These are phyloP conservation scores for Priceomyces fermenticarens DNA, from an alignment of 805 yeast genomes.

Conservation along the genomic window DNA sequence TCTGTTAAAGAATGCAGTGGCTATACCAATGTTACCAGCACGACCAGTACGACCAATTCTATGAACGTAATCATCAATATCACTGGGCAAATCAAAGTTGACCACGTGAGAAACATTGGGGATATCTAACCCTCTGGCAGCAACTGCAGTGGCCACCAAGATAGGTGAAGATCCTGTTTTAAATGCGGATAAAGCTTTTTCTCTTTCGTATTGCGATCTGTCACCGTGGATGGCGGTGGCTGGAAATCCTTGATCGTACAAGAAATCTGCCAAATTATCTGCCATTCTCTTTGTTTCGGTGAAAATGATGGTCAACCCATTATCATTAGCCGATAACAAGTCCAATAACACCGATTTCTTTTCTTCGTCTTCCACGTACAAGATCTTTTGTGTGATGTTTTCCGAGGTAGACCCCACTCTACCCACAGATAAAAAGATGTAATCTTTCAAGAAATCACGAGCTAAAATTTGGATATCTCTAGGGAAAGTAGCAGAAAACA, in stretches of 20 bases:
- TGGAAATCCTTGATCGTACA: slow-evolving; percentile 84
- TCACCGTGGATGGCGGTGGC: slow-evolving; percentile 99
- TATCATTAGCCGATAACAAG: slow-evolving; percentile 69
- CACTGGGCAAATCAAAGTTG: slow-evolving; percentile 95
- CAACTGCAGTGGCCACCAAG: slow-evolving; percentile 98
- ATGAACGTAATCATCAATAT: slow-evolving; percentile 97
- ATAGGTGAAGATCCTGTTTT: slow-evolving; percentile 89
- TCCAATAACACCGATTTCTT: slow-evolving; percentile 87
- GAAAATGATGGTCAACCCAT: slow-evolving; percentile 87
- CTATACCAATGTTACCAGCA: slow-evolving; percentile 99
- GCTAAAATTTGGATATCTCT: slow-evolving; percentile 96
- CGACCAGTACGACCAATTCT: slow-evolving; percentile 99
- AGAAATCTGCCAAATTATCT: slow-evolving; percentile 88
- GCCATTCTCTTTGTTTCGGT: slow-evolving; percentile 99
- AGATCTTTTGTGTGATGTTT: slow-evolving; percentile 91
- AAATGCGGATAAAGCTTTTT: slow-evolving; percentile 92
- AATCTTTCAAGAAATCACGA: slow-evolving; percentile 92
- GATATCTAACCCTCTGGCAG: slow-evolving; percentile 99
- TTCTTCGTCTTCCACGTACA: slow-evolving; percentile 93
- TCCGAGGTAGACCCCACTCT: slow-evolving; percentile 99
- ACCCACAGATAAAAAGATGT: slow-evolving; percentile 95
- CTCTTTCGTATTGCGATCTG: slow-evolving; percentile 97
- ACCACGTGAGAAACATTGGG: slow-evolving; percentile 98
- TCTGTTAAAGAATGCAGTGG: slow-evolving; percentile 98
- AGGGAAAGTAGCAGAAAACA: slow-evolving; percentile 99